phyloP scores from a whole-genome alignment of 306 rosid species.

The Cicer judaicum region DNA sequence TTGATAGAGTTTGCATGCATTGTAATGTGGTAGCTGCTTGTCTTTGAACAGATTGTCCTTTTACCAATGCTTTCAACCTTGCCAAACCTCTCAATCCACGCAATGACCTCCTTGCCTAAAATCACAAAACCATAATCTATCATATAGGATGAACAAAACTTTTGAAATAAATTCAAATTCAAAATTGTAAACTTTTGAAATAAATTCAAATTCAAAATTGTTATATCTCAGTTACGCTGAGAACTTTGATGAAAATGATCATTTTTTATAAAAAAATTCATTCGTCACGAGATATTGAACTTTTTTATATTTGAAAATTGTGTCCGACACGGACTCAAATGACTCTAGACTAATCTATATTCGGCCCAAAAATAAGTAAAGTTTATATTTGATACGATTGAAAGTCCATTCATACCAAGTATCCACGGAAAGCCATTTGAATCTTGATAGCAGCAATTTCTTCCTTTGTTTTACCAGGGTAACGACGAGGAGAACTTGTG shows the following conservation, averaged over 20 bases:
- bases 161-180: too few relatives aligned
- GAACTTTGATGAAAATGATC: too few relatives aligned
- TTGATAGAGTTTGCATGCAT: constrained; percentile 92
- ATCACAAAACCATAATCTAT: constrained; percentile 22
- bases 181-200: too few relatives aligned
- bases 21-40: constrained; percentile 77
- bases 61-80: constrained; percentile 77
- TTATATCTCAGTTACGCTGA: too few relatives aligned
- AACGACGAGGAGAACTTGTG: constrained; percentile 42
- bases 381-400: not conserved
- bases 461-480: constrained; percentile 49
- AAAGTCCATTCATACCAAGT: constrained; percentile 57
- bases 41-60: constrained; percentile 79
- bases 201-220: too few relatives aligned
- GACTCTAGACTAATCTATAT: too few relatives aligned
- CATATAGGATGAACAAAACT: too few relatives aligned
- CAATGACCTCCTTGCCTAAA: constrained; percentile 80
- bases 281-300: too few relatives aligned
- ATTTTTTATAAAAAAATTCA: too few relatives aligned
- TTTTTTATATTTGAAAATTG: too few relatives aligned
- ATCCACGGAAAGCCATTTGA: constrained; percentile 77
- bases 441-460: constrained; percentile 76
- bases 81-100: constrained; percentile 80
- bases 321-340: too few relatives aligned
- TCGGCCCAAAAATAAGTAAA: not conserved